Base-by-base conservation (phyloP, 1,284 basidiomycete genomes). In the Butyriboletus appendiculatus region DNA sequence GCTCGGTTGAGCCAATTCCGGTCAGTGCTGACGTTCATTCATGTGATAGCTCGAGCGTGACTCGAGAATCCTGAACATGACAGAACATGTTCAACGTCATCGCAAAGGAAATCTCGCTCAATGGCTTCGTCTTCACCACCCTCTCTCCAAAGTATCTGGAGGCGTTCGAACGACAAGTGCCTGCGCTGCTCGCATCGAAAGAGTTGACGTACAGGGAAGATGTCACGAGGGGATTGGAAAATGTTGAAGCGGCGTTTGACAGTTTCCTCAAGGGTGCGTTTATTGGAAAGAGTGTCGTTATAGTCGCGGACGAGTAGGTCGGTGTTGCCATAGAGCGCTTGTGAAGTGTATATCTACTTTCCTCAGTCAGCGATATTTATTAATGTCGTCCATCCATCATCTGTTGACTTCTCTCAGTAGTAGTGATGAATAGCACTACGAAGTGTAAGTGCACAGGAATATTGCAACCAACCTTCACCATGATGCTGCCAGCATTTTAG, bases 211-310 rank as follows among this genome's bases (percentile, higher is more conserved):
- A 47, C 39, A 59, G 35, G 32, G 58, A 60, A 7, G 40, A 57
- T 22, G 20, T 52, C 10, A 57, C 62, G 22, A 50, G 26, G 41
- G 62, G 62, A n/a, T n/a, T 64, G n/a, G 62, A 62, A 37, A 60
- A 58, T 20, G 30, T 34, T 6, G 51, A 39, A 9, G 33, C 22
- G 10, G 41, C 59, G 15, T 45, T 62, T 5, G 38, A 37, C 3
- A 20, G 1, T 39, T 52, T 62, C 33, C 33, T 63, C 14, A 58
- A 51, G 28, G 59, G 53, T 11, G 39, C 22, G n/a, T 45, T 48
- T 16, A 51, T 50, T 7, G 59, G 55, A 26, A 62, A 59, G 51
- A 47, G 59, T 18, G 28, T 50, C 8, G 43, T 63, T 9, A 8
- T 45, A 1, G 59, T 63, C 10, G 61, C 47, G 1, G 59, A 63